These are phyloP conservation scores for Fusarium incarnatum DNA, from an alignment of 2,329 filamentous ascomycete genomes.

Conservation along the genomic window DNA sequence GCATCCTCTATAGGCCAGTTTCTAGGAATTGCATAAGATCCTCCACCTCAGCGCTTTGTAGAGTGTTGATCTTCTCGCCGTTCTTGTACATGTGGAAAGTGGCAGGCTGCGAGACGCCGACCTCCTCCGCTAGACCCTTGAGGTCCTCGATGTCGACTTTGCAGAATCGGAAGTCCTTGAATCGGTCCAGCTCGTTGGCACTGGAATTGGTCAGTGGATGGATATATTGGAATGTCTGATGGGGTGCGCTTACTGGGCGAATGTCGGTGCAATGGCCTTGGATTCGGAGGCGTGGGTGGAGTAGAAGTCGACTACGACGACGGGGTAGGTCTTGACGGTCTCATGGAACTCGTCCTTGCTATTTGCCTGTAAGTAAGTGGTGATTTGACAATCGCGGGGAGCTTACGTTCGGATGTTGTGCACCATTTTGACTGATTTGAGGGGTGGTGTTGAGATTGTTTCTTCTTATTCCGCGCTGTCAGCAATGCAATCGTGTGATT, in stretches of 20 bases:
- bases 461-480: background rate
- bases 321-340: slow-evolving; percentile 14
- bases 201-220: background rate
- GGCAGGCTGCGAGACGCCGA: slow-evolving; percentile 11
- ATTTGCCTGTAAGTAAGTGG: background rate
- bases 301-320: slow-evolving; percentile 34
- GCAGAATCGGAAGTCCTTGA: slow-evolving; percentile 35
- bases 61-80: slow-evolving; percentile 23
- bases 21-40: slow-evolving; percentile 25
- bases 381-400: too few species aligned
- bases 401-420: slow-evolving; percentile 32
- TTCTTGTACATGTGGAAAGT: slow-evolving; percentile 33
- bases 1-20: slow-evolving; percentile 4
- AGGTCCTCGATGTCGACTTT: slow-evolving; percentile 35
- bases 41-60: slow-evolving; percentile 19
- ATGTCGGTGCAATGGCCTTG: slow-evolving; percentile 27
- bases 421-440: slow-evolving; percentile 28
- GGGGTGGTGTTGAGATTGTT: background rate
- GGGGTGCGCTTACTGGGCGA: slow-evolving; percentile 12
- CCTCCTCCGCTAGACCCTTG: slow-evolving; percentile 8
- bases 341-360: slow-evolving; percentile 36
- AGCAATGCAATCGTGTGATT: background rate
- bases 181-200: slow-evolving; percentile 28
- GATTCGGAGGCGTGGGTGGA: slow-evolving; percentile 21
- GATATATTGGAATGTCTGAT: accelerated